Conservation (phyloP, 139 green algal genomes). For the Edaphochlamys debaryana region DNA sequence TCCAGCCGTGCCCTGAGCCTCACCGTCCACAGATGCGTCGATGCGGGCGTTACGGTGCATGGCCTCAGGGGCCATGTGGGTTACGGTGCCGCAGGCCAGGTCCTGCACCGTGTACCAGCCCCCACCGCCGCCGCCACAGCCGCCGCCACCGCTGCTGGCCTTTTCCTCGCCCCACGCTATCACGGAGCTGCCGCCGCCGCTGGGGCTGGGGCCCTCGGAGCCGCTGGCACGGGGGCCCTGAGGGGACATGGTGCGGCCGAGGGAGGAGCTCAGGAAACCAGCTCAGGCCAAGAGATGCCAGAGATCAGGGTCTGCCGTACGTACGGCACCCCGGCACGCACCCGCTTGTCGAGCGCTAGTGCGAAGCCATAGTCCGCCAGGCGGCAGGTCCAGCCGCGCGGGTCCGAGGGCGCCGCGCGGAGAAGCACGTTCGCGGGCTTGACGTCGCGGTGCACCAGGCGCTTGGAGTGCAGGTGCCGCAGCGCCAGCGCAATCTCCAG, state of each 20-base stretch:
- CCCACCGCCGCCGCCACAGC: neutral
- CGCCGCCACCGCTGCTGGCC: neutral
- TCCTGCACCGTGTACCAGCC: slow-evolving; percentile 32
- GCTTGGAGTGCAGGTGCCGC: slow-evolving; percentile 12
- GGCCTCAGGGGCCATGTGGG: slow-evolving; percentile 32
- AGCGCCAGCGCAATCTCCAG: slow-evolving; percentile 33
- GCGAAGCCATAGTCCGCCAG: slow-evolving; percentile 33
- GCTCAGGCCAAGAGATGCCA: too few species aligned
- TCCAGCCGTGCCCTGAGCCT: too few species aligned
- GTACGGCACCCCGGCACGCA: neutral
- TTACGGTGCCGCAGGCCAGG: slow-evolving; percentile 35
- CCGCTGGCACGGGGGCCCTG: too few species aligned
- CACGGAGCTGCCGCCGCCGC: too few species aligned
- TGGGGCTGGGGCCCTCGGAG: too few species aligned
- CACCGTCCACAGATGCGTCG: neutral
- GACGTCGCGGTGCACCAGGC: slow-evolving; percentile 28
- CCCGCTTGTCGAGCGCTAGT: slow-evolving; percentile 27
- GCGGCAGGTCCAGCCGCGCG: slow-evolving; percentile 35
- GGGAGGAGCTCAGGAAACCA: too few species aligned
- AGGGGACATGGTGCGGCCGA: too few species aligned
- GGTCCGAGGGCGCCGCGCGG: neutral
- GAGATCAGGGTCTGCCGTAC: too few species aligned
- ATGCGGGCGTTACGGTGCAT: neutral
- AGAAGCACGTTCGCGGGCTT: slow-evolving; percentile 42
- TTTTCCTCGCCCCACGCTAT: too few species aligned